Base-by-base conservation (phyloP, 148 eudicot species). In the Suaeda aralocaspica region DNA sequence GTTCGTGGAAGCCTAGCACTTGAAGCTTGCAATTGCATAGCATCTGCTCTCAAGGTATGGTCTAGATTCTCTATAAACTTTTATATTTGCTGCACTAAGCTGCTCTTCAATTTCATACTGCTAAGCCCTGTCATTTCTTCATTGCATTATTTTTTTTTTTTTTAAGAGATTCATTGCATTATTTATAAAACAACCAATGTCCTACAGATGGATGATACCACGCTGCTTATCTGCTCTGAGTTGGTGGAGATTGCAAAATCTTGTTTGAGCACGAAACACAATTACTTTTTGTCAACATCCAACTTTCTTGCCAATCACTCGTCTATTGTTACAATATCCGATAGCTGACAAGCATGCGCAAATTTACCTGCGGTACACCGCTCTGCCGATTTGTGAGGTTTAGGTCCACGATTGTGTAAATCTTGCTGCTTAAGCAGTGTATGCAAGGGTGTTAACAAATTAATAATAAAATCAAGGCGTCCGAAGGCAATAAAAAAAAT, bases 1-100 rank as follows among this genome's bases (percentile, higher is more conserved):
- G 73, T 68, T 65, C 89, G 96, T 42, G 96, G 96, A 77, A 85
- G 59, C 66, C 55, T 87, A 70, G 96, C 96, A 22, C 96, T 89
- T 64, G 96, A 89, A 64, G 85, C 82, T 74, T 89, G 96, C 80
- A 87, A 87, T 70, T 84, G 89, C 70, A 69, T 89, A 42, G 83
- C 86, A 45, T 79, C 84, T 48, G 74, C 76, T 72, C 75, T 83
- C 71, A 55, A 56, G 71, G 96, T 89, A 66, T 52, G 71, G 67
- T 55, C 51, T 63, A 24, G 41, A 36, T 50, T 36, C 4, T 36
- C 2, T 5, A 1, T 1, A 45, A 45, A 45, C 49, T 45, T 9
- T 13, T 45, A 7, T 45, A 14, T 45, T 45, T 45, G 6, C 49
- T 45, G 6, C 49, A 45, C 11, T 8, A 45, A 45, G 1, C 11